Percentiles rank a stretch among this genome's conserved stretches.
These are phyloP conservation scores for Puccinia novopanici DNA, from an alignment of 1,284 basidiomycete genomes.

Conservation along the genomic window DNA sequence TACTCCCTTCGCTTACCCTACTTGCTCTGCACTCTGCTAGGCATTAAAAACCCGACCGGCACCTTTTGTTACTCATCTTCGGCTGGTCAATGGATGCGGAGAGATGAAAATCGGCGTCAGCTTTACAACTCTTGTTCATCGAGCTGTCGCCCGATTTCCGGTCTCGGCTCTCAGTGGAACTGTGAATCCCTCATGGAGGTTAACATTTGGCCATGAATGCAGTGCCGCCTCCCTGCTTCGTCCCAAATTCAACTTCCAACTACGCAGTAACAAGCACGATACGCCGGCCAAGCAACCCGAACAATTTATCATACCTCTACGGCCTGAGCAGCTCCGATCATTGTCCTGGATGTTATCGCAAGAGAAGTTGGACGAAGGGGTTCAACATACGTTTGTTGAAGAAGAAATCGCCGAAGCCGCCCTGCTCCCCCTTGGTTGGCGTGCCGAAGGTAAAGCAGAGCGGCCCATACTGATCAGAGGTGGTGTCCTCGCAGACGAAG, in stretches of 20 bases:
- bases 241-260: constrained; percentile 68
- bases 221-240: constrained; percentile 60
- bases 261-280: constrained; percentile 78
- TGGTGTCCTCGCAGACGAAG: constrained; percentile 91
- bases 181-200: constrained; percentile 72
- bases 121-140: constrained; percentile 80
- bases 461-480: constrained; percentile 75
- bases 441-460: constrained; percentile 85
- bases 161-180: constrained; percentile 62
- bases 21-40: constrained; percentile 51
- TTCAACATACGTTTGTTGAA: constrained; percentile 73
- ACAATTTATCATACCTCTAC: constrained; percentile 72
- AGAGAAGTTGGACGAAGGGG: constrained; percentile 64
- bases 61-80: constrained; percentile 84
- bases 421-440: constrained; percentile 82
- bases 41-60: constrained; percentile 81
- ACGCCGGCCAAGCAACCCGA: constrained; percentile 74
- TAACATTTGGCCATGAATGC: constrained; percentile 75
- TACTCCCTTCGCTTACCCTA: constrained; percentile 42
- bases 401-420: constrained; percentile 91
- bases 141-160: constrained; percentile 79
- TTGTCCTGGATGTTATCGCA: constrained; percentile 88
- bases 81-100: constrained; percentile 67
- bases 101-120: constrained; percentile 83
- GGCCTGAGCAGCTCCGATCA: constrained; percentile 84